phyloP scores from a whole-genome alignment of 257 asterid species.

The Fraxinus anomala region DNA sequence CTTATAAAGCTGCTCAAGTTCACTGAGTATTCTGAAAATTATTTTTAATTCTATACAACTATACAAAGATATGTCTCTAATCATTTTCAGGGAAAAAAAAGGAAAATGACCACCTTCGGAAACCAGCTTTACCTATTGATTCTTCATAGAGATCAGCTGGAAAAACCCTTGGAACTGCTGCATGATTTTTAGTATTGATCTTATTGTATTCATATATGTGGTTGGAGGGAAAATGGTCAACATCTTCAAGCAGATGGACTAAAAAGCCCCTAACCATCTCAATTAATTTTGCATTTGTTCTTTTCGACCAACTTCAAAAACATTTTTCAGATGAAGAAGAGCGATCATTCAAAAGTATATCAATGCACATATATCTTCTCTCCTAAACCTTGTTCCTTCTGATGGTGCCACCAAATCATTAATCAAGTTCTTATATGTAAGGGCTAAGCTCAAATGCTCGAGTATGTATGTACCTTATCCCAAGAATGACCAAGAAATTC shows the following conservation, averaged over 20 bases:
- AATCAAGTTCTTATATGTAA: constrained; percentile 5
- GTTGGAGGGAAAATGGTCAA: background rate
- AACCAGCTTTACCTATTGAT: background rate
- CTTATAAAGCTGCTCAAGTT: background rate
- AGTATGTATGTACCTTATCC: constrained; percentile 68
- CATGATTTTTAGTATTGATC: background rate
- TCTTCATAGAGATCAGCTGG: background rate
- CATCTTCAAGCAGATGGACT: background rate
- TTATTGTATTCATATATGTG: background rate
- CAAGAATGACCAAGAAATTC: constrained; percentile 94
- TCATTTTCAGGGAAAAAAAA: background rate
- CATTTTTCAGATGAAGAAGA: constrained; percentile 19
- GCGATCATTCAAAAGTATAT: background rate
- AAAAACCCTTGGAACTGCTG: no score
- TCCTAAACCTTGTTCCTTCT: constrained; percentile 15
- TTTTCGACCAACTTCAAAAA: background rate
- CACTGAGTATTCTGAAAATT: background rate
- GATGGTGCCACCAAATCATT: constrained; percentile 13
- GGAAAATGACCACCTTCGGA: background rate
- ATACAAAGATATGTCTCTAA: background rate
- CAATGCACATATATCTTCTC: constrained; percentile 10
- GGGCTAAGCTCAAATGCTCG: constrained; percentile 21
- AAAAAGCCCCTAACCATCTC: background rate
- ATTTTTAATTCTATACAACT: no score
- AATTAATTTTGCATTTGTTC: constrained; percentile 1